phyloP scores from a whole-genome alignment of 2,329 filamentous ascomycete species.

The Incumbomyces lentus region DNA sequence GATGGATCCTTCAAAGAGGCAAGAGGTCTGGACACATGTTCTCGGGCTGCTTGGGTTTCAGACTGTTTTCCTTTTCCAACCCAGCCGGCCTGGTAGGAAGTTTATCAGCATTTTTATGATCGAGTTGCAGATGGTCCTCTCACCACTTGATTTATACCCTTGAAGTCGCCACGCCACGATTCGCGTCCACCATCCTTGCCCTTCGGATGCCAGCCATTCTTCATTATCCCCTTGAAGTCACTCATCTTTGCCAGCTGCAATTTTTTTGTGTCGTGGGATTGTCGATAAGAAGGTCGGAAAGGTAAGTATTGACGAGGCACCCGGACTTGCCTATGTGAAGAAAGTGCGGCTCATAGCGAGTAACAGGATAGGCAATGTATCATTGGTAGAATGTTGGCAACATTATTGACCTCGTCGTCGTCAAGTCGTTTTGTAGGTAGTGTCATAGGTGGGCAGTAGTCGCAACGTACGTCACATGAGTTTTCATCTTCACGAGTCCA shows the following conservation, averaged over 20 bases:
- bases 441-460: too few species aligned
- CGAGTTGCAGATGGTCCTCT: constrained; percentile 18
- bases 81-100: constrained; percentile 42
- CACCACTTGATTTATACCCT: constrained; percentile 48
- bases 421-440: too few species aligned
- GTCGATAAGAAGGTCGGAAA: too few species aligned
- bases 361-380: too few species aligned
- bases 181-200: constrained; percentile 43
- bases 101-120: constrained; percentile 11
- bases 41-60: constrained; percentile 24
- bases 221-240: constrained; percentile 37
- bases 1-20: constrained; percentile 63
- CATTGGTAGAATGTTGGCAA: too few species aligned
- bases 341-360: too few species aligned
- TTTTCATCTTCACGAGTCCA: too few species aligned
- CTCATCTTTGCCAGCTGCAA: constrained; percentile 31
- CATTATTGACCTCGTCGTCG: too few species aligned
- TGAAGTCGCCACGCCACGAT: constrained; percentile 46
- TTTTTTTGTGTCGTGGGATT: not conserved
- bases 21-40: constrained; percentile 54
- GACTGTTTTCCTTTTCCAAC: constrained; percentile 46
- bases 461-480: too few species aligned
- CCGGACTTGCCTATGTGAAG: too few species aligned
- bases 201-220: constrained; percentile 46
- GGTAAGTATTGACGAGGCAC: too few species aligned